Conservation (phyloP, 768 basidiomycete species). For the Wakefieldia striispora region DNA sequence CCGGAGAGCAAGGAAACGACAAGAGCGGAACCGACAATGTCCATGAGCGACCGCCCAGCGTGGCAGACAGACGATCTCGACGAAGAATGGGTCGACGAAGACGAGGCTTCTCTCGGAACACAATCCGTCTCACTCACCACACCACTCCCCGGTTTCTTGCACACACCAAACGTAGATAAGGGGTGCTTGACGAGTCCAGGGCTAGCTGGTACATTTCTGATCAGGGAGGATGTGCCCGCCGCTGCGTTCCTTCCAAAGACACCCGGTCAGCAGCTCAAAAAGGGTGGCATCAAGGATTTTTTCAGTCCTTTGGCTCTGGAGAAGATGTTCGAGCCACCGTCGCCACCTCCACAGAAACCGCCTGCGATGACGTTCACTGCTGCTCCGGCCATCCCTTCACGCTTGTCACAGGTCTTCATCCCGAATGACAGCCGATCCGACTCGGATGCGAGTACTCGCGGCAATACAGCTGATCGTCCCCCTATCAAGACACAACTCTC, state of each 20-base stretch:
- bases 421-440: conserved; percentile 30
- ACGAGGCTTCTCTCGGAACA: conserved; percentile 40
- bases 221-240: conserved; percentile 63
- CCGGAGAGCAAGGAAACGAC: background rate
- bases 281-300: conserved; percentile 69
- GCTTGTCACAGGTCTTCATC: conserved; percentile 36
- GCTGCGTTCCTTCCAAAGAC: conserved; percentile 62
- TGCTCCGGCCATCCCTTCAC: conserved; percentile 35
- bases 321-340: conserved; percentile 92
- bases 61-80: conserved; percentile 90
- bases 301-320: conserved; percentile 88
- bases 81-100: conserved; percentile 85
- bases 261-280: conserved; percentile 55
- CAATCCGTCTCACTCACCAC: conserved; percentile 60
- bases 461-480: conserved; percentile 10
- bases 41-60: conserved; percentile 44
- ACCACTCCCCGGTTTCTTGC: conserved; percentile 49
- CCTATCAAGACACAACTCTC: conserved; percentile 7
- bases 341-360: conserved; percentile 52
- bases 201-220: conserved; percentile 67
- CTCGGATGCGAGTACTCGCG: conserved; percentile 15
- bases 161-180: conserved; percentile 39
- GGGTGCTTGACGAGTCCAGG: conserved; percentile 31
- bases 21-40: conserved; percentile 6
- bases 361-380: conserved; percentile 22